Evolutionary conservation across 1,139 yeast species (phyloP).

Genomic region (Yamadazyma mexicana): DNA sequence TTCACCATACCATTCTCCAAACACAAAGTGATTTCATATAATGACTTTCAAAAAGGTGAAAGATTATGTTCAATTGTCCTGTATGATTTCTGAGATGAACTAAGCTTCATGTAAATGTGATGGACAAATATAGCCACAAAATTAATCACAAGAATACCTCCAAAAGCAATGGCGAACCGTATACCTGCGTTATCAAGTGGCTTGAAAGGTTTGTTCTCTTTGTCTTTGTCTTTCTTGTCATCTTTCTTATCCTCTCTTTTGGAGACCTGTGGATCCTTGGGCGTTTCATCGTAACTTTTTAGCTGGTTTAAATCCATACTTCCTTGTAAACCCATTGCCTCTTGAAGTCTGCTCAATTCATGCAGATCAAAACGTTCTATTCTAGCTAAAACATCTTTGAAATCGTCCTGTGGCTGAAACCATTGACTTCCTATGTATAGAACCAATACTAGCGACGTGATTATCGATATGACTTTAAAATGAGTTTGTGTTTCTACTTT

Average conservation of each 20-base stretch:
- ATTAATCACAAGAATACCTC: slow-evolving; percentile 32
- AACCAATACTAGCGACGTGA: background rate
- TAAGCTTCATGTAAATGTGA: slow-evolving; percentile 31
- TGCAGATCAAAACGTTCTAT: slow-evolving; percentile 8
- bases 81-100: slow-evolving; percentile 32
- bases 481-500: background rate
- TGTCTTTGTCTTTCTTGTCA: slow-evolving; percentile 1
- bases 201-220: slow-evolving; percentile 1
- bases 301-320: too few relatives aligned
- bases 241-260: background rate
- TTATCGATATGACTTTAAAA: background rate
- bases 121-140: slow-evolving; percentile 37
- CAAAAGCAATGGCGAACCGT: slow-evolving; percentile 29
- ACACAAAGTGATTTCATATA: too few relatives aligned
- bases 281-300: background rate
- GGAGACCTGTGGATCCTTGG: too few relatives aligned
- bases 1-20: too few relatives aligned
- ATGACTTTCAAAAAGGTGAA: slow-evolving; percentile 33
- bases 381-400: slow-evolving; percentile 7
- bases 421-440: background rate
- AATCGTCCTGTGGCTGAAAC: slow-evolving; percentile 4
- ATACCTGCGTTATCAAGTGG: slow-evolving; percentile 20
- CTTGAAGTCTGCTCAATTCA: slow-evolving; percentile 9
- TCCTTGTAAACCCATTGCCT: background rate
- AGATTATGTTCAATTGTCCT: slow-evolving; percentile 36